Evolutionary conservation across 2,329 filamentous ascomycete genomes (phyloP).

Genomic region (Escovopsis sp.): DNA sequence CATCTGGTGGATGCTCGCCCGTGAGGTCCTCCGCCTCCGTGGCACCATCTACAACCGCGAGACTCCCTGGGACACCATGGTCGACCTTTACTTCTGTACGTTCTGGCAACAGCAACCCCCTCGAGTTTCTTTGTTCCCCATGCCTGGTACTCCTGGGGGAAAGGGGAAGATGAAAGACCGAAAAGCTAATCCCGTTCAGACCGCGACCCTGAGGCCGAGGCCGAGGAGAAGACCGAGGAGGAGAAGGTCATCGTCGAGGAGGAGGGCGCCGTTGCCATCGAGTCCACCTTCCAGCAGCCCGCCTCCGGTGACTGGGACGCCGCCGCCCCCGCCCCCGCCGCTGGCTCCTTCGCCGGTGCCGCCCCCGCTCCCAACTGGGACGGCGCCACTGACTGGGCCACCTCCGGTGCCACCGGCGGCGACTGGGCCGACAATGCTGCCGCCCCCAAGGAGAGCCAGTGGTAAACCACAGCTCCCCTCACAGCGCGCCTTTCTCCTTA

Average conservation of each 20-base stretch:
- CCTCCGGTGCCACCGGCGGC: conserved; percentile 45
- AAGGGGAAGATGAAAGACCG: no score
- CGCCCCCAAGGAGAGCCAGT: conserved; percentile 31
- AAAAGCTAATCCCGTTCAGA: conserved; percentile 31
- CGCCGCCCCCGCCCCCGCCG: conserved; percentile 53
- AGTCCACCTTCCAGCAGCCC: conserved; percentile 55
- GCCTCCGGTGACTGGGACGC: conserved; percentile 73
- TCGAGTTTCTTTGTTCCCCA: neutral
- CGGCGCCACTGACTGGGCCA: conserved; percentile 47
- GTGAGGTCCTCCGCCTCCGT: conserved; percentile 97
- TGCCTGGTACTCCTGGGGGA: no score
- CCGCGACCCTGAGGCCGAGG: conserved; percentile 98
- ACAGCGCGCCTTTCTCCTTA: neutral
- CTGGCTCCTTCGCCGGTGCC: conserved; percentile 25
- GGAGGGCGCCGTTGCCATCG: conserved; percentile 62
- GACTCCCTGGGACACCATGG: conserved; percentile 97
- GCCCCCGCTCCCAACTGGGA: conserved; percentile 39
- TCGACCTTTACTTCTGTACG: conserved; percentile 97
- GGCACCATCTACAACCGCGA: conserved; percentile 94
- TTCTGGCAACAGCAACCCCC: conserved; percentile 8
- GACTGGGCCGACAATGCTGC: conserved; percentile 50
- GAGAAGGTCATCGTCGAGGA: conserved; percentile 87
- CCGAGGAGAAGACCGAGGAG: conserved; percentile 91
- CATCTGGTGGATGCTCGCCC: conserved; percentile 98
- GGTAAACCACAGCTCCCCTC: conserved; percentile 22